Evolutionary conservation across 1,284 basidiomycete genomes (phyloP).

Genomic region (Psilocybe mexicana): DNA sequence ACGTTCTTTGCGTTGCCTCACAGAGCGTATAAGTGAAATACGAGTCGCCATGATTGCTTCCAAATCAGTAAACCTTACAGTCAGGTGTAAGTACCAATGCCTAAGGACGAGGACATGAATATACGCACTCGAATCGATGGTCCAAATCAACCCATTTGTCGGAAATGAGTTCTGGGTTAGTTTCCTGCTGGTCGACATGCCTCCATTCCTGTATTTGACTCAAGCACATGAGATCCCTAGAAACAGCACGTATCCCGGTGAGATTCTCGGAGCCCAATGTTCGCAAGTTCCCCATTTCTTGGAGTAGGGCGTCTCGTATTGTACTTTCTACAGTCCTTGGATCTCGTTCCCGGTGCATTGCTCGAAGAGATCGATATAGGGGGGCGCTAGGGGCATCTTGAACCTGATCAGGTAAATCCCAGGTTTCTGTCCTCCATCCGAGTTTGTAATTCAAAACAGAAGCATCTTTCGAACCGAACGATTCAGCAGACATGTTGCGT

Average conservation of each 20-base stretch:
- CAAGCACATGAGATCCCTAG: slow-evolving; percentile 76
- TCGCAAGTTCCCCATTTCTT: slow-evolving; percentile 69
- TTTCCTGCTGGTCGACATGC: slow-evolving; percentile 35
- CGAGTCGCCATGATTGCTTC: slow-evolving; percentile 85
- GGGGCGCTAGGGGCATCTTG: slow-evolving; percentile 52
- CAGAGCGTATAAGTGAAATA: slow-evolving; percentile 77
- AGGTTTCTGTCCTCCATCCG: slow-evolving; percentile 89
- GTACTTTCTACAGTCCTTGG: slow-evolving; percentile 43
- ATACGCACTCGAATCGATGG: slow-evolving; percentile 64
- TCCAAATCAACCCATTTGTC: slow-evolving; percentile 47
- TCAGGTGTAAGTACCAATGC: slow-evolving; percentile 7
- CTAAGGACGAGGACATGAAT: not conserved
- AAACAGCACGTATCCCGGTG: slow-evolving; percentile 66
- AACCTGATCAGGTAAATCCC: slow-evolving; percentile 81
- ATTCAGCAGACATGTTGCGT: slow-evolving; percentile 39
- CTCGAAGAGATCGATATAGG: slow-evolving; percentile 78
- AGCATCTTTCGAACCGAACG: slow-evolving; percentile 32
- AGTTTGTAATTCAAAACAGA: slow-evolving; percentile 71
- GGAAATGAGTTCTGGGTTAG: slow-evolving; percentile 35
- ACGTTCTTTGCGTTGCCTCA: slow-evolving; percentile 62
- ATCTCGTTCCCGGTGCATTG: slow-evolving; percentile 75
- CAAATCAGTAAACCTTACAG: slow-evolving; percentile 69
- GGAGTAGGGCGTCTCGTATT: slow-evolving; percentile 51
- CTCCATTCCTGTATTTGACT: slow-evolving; percentile 70
- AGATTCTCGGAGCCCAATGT: slow-evolving; percentile 75